Percentiles rank a stretch among this genome's conserved stretches.
Evolutionary conservation across 2,329 filamentous ascomycete genomes (phyloP).

Genomic region (Alternaria alternata): DNA sequence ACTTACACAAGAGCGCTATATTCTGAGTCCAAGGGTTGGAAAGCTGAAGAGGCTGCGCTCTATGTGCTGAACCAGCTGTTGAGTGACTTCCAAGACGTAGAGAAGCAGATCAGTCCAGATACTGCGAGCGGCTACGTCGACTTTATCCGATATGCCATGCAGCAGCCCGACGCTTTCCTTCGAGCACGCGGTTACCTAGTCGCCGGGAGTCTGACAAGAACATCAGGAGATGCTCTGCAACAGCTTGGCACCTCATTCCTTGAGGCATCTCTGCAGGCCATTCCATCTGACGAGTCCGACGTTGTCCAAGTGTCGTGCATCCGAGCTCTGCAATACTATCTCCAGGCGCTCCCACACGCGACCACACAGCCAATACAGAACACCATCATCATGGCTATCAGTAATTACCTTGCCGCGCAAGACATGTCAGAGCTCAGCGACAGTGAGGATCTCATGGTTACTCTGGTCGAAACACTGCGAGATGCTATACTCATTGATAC

Average conservation of each 20-base stretch:
- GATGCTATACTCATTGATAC: conserved; percentile 84
- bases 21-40: conserved; percentile 63
- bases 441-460: conserved; percentile 90
- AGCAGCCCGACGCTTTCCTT: conserved; percentile 76
- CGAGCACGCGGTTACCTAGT: conserved; percentile 87
- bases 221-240: conserved; percentile 65
- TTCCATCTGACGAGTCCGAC: conserved; percentile 79
- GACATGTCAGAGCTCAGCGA: conserved; percentile 86
- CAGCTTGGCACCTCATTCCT: conserved; percentile 69
- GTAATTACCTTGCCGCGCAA: conserved; percentile 78
- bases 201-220: conserved; percentile 79
- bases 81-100: conserved; percentile 81
- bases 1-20: conserved; percentile 80
- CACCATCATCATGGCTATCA: conserved; percentile 67
- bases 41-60: conserved; percentile 79
- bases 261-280: conserved; percentile 76
- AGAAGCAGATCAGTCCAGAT: conserved; percentile 73
- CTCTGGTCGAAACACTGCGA: conserved; percentile 84
- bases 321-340: conserved; percentile 78
- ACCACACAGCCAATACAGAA: conserved; percentile 67
- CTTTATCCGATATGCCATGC: conserved; percentile 80
- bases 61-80: conserved; percentile 86
- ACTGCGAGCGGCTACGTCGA: conserved; percentile 78
- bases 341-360: conserved; percentile 61
- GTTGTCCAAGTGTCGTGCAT: conserved; percentile 93